phyloP scores from a whole-genome alignment of 306 rosid genomes.

The Rosa chinensis region DNA sequence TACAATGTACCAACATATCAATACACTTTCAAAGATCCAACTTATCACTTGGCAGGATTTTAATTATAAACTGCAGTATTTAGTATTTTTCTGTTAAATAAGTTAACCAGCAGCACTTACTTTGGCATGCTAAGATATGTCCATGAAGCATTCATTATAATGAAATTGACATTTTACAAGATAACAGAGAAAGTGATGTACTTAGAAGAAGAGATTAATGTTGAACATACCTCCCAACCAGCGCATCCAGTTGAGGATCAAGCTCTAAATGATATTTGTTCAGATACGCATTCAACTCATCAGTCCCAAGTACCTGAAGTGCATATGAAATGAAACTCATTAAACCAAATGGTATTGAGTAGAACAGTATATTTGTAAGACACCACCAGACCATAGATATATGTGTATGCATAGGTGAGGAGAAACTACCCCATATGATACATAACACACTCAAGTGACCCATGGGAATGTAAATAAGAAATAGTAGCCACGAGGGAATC shows the following conservation, averaged over 20 bases:
- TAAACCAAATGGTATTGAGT: background rate
- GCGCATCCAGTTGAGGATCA: constrained; percentile 88
- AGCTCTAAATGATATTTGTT: constrained; percentile 76
- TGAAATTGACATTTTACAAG: constrained; percentile 17
- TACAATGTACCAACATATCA: constrained; percentile 27
- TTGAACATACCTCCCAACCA: constrained; percentile 67
- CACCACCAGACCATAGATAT: background rate
- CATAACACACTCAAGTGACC: background rate
- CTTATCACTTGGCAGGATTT: constrained; percentile 16
- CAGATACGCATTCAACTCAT: constrained; percentile 75
- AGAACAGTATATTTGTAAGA: background rate
- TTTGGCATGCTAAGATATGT: constrained; percentile 17
- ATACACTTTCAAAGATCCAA: background rate
- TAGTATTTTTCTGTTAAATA: background rate
- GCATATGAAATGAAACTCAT: constrained; percentile 16
- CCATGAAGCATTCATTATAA: constrained; percentile 4
- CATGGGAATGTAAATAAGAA: background rate
- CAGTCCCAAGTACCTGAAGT: constrained; percentile 82
- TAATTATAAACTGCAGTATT: constrained; percentile 14
- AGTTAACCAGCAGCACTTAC: constrained; percentile 11
- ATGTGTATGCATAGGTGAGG: background rate
- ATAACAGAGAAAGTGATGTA: constrained; percentile 16
- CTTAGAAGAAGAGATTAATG: constrained; percentile 2
- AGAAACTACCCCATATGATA: background rate
- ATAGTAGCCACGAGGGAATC: background rate